Conservation (phyloP, 345 rosid species). For the Erysimum cheiranthoides region DNA sequence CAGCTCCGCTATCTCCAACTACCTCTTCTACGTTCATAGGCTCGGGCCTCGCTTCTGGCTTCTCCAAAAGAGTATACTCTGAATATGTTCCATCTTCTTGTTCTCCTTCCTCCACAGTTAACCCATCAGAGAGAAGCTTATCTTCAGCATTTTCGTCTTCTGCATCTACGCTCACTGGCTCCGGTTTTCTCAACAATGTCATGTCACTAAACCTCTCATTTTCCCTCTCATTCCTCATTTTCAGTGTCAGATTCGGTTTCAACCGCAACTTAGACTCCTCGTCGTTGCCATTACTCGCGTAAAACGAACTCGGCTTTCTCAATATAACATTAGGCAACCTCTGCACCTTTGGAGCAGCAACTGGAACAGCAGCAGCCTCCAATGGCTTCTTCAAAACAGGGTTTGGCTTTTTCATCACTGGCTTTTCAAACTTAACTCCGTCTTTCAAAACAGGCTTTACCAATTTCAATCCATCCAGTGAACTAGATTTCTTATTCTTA, state of each 20-base stretch:
- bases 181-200: constrained; percentile 75
- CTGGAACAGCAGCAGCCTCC: constrained; percentile 43
- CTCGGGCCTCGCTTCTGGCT: constrained; percentile 49
- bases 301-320: constrained; percentile 72
- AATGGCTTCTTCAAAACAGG: constrained; percentile 47
- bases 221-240: constrained; percentile 57
- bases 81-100: constrained; percentile 43
- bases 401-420: constrained; percentile 55
- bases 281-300: constrained; percentile 60
- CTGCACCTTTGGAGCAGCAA: constrained; percentile 43
- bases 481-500: constrained; percentile 50
- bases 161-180: constrained; percentile 41
- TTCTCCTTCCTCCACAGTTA: constrained; percentile 30
- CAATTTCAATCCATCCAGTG: constrained; percentile 65
- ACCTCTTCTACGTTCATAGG: constrained; percentile 40
- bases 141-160: constrained; percentile 43
- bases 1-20: constrained; percentile 29
- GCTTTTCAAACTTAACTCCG: constrained; percentile 67
- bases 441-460: constrained; percentile 73
- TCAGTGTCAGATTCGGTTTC: constrained; percentile 70
- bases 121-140: constrained; percentile 25
- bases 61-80: constrained; percentile 61
- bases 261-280: constrained; percentile 65
- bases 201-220: constrained; percentile 81
- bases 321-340: constrained; percentile 81